Evolutionary conservation across 23 red algal species (phyloP).

Genomic region (Gracilariopsis chorda): DNA sequence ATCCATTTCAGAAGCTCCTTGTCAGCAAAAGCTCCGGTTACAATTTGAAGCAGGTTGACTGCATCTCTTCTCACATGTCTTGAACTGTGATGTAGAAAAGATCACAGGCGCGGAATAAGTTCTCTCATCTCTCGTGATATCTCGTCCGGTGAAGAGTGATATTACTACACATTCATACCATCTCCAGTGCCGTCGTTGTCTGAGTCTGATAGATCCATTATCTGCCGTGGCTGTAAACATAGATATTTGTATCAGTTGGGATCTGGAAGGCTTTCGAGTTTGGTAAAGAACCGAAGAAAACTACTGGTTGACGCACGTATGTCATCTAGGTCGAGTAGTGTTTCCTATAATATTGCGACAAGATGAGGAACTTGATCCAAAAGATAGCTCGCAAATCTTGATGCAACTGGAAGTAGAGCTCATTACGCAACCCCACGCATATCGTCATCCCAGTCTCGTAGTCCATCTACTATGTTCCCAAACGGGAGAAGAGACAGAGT

Average conservation of each 20-base stretch:
- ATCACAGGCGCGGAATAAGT: constrained; percentile 35
- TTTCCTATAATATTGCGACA: constrained; percentile 39
- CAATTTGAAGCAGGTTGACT: constrained; percentile 23
- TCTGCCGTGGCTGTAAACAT: background rate
- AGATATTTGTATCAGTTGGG: background rate
- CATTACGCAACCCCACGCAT: constrained; percentile 64
- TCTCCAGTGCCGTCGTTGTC: background rate
- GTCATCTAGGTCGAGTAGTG: constrained; percentile 65
- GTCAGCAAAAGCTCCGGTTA: background rate
- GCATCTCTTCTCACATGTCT: constrained; percentile 24
- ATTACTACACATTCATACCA: background rate
- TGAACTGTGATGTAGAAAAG: constrained; percentile 38
- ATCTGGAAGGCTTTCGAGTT: background rate
- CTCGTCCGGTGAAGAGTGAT: background rate
- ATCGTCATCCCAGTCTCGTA: constrained; percentile 75
- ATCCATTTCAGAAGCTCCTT: background rate
- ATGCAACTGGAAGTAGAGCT: constrained; percentile 45
- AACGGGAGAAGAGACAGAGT: constrained; percentile 75
- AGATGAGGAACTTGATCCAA: constrained; percentile 1
- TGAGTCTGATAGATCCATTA: background rate
- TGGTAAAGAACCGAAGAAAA: constrained; percentile 40
- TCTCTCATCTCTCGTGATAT: too few species aligned
- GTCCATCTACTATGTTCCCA: constrained; percentile 22
- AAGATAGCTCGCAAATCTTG: background rate
- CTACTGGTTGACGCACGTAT: constrained; percentile 68